A percentile compares a stretch with the other conserved stretches of the same genome.
These are phyloP conservation scores for Microdochium nivale DNA, from an alignment of 2,329 filamentous ascomycete species.

Conservation along the genomic window DNA sequence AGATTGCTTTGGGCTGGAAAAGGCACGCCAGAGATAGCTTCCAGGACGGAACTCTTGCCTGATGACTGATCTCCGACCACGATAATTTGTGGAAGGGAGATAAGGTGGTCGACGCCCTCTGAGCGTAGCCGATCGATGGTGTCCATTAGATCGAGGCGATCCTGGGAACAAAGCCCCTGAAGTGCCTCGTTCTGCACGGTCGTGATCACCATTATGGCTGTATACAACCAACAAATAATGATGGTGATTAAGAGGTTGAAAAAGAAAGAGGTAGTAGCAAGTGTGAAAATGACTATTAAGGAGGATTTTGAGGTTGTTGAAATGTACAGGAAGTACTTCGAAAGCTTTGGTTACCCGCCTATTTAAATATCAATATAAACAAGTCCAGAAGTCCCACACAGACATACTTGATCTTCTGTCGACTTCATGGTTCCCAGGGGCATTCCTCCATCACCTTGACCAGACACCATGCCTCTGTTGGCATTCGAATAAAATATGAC, in stretches of 20 bases:
- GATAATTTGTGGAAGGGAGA: conserved; percentile 38
- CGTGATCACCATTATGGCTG: background rate
- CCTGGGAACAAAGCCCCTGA: conserved; percentile 6
- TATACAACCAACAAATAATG: background rate
- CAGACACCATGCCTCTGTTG: background rate
- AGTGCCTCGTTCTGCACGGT: conserved; percentile 4
- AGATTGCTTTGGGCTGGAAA: conserved; percentile 51
- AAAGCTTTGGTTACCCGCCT: background rate
- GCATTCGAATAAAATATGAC: background rate
- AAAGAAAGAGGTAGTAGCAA: background rate
- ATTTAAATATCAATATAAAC: background rate
- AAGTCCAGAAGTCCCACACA: background rate
- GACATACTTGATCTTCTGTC: background rate
- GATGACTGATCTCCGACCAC: conserved; percentile 54
- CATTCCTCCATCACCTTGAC: background rate
- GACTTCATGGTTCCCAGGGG: background rate
- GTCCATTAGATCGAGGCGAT: conserved; percentile 28
- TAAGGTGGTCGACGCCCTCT: conserved; percentile 24
- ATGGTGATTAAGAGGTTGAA: background rate
- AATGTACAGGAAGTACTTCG: background rate
- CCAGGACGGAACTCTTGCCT: conserved; percentile 57
- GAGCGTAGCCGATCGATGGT: conserved; percentile 28
- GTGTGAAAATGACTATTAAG: background rate
- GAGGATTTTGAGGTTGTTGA: background rate
- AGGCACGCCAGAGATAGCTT: conserved; percentile 52